Evolutionary conservation across 2,329 filamentous ascomycete species (phyloP).

Genomic region (Emergomyces africanus): DNA sequence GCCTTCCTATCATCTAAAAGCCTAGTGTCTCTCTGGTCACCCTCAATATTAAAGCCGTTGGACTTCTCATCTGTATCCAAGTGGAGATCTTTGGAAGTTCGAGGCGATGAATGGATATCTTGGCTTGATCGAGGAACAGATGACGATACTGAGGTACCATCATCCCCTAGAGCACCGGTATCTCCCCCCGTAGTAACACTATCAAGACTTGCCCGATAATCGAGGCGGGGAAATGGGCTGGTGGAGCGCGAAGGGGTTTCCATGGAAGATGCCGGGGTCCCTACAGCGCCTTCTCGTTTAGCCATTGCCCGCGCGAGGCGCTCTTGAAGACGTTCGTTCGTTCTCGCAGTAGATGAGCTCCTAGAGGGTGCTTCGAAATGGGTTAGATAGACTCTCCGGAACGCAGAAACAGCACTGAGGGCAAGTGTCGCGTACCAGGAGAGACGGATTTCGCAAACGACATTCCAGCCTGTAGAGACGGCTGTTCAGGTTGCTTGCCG

Average conservation of each 20-base stretch:
- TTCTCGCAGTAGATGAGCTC: slow-evolving; percentile 50
- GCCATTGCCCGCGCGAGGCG: slow-evolving; percentile 78
- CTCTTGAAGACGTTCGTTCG: slow-evolving; percentile 78
- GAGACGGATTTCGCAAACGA: slow-evolving; percentile 14
- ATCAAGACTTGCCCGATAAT: slow-evolving; percentile 27
- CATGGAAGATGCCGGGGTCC: slow-evolving; percentile 36
- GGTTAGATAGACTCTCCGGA: slow-evolving; percentile 6
- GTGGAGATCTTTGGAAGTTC: slow-evolving; percentile 17
- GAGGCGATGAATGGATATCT: slow-evolving; percentile 16
- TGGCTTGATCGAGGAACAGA: slow-evolving; percentile 16
- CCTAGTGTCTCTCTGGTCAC: slow-evolving; percentile 1
- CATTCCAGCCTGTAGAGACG: slow-evolving; percentile 15
- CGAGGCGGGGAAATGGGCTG: slow-evolving; percentile 37
- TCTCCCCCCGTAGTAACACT: slow-evolving; percentile 12
- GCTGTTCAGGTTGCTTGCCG: slow-evolving; percentile 25
- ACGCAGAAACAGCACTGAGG: neutral
- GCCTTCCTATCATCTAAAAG: neutral
- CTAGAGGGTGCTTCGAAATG: slow-evolving; percentile 40
- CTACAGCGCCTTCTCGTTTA: slow-evolving; percentile 47
- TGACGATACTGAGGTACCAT: slow-evolving; percentile 6
- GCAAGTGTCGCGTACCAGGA: slow-evolving; percentile 17
- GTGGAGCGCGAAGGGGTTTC: slow-evolving; percentile 40
- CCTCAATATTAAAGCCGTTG: neutral
- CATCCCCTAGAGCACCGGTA: slow-evolving; percentile 8
- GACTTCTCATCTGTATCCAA: slow-evolving; percentile 9